These are phyloP conservation scores for Clitocybe nebularis DNA, from an alignment of 1,284 basidiomycete genomes.

Conservation along the genomic window DNA sequence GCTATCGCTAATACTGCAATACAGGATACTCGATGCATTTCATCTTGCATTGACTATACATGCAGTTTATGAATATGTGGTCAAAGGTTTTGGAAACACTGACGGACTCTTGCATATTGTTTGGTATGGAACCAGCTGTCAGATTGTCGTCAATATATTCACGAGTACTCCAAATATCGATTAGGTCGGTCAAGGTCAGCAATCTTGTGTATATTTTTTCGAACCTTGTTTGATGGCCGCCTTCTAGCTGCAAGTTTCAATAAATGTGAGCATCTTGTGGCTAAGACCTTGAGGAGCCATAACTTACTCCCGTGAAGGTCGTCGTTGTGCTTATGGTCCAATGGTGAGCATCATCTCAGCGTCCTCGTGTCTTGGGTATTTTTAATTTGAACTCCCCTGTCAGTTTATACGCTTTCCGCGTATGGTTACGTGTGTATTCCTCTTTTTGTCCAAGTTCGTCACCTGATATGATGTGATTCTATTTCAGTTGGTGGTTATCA, in stretches of 20 bases:
- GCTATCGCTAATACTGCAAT: background rate
- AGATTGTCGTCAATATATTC: background rate
- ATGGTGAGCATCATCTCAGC: slow-evolving; percentile 25
- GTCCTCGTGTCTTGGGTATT: background rate
- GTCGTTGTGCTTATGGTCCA: slow-evolving; percentile 38
- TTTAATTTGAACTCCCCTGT: slow-evolving; percentile 1
- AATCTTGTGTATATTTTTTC: background rate
- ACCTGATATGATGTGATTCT: background rate
- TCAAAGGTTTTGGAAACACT: slow-evolving; percentile 31
- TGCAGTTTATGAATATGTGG: slow-evolving; percentile 33
- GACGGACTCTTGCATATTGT: slow-evolving; percentile 20
- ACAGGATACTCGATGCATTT: slow-evolving; percentile 33
- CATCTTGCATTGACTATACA: slow-evolving; percentile 36
- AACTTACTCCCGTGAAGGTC: slow-evolving; percentile 21
- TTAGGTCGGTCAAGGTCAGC: slow-evolving; percentile 35
- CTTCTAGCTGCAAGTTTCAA: slow-evolving; percentile 32
- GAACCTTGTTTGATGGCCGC: background rate
- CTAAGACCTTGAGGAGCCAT: background rate
- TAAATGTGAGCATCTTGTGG: slow-evolving; percentile 30
- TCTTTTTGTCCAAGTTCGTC: background rate
- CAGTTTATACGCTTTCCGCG: slow-evolving; percentile 36
- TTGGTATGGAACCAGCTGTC: slow-evolving; percentile 23
- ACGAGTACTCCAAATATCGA: background rate
- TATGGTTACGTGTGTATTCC: slow-evolving; percentile 38
- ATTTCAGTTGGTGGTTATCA: slow-evolving; percentile 38